Conservation (phyloP, 108 stramenopile genomes). For the Cyclotella cryptica region DNA sequence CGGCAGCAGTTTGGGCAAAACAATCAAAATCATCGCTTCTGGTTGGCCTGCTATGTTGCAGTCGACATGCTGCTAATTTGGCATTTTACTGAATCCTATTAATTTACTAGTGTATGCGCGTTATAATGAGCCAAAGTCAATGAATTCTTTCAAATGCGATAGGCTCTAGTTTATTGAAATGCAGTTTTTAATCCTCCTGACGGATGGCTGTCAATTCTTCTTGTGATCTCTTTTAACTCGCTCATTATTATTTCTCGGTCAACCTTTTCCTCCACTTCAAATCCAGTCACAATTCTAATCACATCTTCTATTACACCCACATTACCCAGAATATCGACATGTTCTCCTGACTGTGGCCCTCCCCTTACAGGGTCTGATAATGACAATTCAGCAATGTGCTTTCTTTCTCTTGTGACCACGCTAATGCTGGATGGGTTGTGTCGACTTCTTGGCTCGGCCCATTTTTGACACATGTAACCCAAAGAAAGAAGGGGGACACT, state of each 20-base stretch:
- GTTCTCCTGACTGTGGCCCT: conserved; percentile 78
- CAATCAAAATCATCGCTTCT: too few relatives aligned
- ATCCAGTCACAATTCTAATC: conserved; percentile 76
- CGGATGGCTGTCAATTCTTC: conserved; percentile 42
- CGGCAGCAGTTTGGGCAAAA: too few relatives aligned
- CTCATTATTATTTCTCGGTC: conserved; percentile 54
- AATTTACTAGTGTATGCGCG: not conserved
- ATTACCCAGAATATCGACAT: conserved; percentile 93
- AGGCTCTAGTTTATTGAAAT: not conserved
- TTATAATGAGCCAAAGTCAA: not conserved
- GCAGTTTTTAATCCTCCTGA: conserved; percentile 34
- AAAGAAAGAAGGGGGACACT: conserved; percentile 84
- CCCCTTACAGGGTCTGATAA: conserved; percentile 80
- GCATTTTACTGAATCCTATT: too few relatives aligned
- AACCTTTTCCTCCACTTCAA: conserved; percentile 50
- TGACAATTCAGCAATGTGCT: conserved; percentile 56
- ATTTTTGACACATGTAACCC: conserved; percentile 88
- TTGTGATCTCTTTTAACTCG: conserved; percentile 52
- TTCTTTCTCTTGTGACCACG: conserved; percentile 79
- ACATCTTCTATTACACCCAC: conserved; percentile 77
- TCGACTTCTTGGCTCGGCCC: conserved; percentile 54
- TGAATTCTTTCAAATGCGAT: not conserved
- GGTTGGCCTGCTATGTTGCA: too few relatives aligned
- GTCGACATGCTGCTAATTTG: too few relatives aligned
- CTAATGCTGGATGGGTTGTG: conserved; percentile 76